phyloP scores from a whole-genome alignment of 2,329 filamentous ascomycete species.

The Sordariomycetes sp. region DNA sequence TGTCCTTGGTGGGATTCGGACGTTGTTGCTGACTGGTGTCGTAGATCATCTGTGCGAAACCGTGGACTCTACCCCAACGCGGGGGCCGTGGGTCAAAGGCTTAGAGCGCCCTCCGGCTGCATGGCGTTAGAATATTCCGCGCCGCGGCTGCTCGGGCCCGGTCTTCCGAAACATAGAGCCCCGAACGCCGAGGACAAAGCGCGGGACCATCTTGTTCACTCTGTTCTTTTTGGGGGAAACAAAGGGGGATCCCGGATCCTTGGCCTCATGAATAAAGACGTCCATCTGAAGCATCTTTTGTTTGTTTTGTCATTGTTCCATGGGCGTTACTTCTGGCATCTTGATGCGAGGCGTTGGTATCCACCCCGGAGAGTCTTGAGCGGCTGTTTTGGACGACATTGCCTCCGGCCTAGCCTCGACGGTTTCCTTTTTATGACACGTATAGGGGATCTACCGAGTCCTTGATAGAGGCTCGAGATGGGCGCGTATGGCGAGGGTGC shows the following conservation, averaged over 20 bases:
- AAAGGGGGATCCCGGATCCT: neutral
- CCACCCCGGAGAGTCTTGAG: no score
- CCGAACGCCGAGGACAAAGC: neutral
- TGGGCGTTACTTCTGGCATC: neutral
- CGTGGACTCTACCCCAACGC: slow-evolving; percentile 55
- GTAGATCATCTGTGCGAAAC: slow-evolving; percentile 54
- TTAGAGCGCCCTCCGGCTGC: neutral
- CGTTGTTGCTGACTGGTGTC: neutral
- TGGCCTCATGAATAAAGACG: neutral
- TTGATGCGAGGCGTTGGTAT: neutral
- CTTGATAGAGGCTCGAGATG: no score
- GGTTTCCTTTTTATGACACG: no score
- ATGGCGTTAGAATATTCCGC: neutral
- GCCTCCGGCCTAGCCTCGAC: no score
- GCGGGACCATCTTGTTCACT: no score
- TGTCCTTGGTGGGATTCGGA: neutral
- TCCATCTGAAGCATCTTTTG: neutral
- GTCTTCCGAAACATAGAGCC: neutral
- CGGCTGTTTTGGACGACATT: no score
- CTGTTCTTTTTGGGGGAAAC: neutral
- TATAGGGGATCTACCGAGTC: no score
- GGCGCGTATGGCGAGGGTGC: no score
- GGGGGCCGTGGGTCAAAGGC: slow-evolving; percentile 15
- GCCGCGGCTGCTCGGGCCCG: neutral
- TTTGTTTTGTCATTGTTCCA: neutral